A percentile compares a stretch with the other conserved stretches of the same genome.
Conservation (phyloP, 78 protist genomes). For the Dictyostelium purpureum region DNA sequence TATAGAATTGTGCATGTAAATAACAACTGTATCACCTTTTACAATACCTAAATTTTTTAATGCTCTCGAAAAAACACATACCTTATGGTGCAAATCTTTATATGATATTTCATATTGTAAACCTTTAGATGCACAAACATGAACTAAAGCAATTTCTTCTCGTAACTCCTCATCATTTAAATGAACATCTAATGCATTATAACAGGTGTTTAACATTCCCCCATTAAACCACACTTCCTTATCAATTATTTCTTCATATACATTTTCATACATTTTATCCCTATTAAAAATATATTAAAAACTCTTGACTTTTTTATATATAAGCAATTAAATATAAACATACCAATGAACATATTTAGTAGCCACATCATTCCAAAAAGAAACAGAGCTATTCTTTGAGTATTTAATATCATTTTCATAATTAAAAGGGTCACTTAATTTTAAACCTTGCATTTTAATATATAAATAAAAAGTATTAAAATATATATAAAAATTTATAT, state of each 20-base stretch:
- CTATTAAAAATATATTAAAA: background rate
- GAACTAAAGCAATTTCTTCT: conserved; percentile 23
- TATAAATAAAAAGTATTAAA: too few species aligned
- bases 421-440: too few species aligned
- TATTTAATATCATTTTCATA: conserved; percentile 10
- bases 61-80: conserved; percentile 85
- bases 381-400: background rate
- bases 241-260: background rate
- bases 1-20: conserved; percentile 92
- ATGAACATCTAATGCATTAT: conserved; percentile 81
- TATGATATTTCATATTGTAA: background rate
- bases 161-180: background rate
- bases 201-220: conserved; percentile 83
- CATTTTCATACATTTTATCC: background rate
- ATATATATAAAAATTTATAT: too few species aligned
- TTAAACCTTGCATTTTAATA: too few species aligned
- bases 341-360: background rate
- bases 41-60: conserved; percentile 80
- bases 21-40: conserved; percentile 90
- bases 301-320: background rate
- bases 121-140: conserved; percentile 20
- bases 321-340: background rate
- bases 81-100: conserved; percentile 28
- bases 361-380: conserved; percentile 48
- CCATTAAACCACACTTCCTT: conserved; percentile 82